Base-by-base conservation (phyloP, 1,139 yeast genomes). In the Candida tropicalis region DNA sequence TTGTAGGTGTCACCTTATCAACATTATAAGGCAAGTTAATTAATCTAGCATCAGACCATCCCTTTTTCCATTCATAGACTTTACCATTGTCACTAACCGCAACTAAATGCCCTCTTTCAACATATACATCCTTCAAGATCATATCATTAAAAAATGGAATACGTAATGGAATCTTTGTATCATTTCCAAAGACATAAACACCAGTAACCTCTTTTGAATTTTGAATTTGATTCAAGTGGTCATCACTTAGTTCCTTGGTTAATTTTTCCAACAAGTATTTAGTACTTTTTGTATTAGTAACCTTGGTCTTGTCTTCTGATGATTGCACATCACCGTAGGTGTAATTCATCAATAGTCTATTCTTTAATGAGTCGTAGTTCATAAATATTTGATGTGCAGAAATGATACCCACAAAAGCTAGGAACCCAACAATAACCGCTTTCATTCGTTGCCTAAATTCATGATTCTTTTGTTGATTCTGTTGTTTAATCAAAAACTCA, bases 1-100 rank as follows among this genome's bases (percentile, higher is more conserved):
- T 76, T 4, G 90, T 78, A 17, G 83, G 63, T 42, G 69, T 66
- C 11, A 79, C 81, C 43, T 76, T 68, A 48, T 75, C 70, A 12
- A 81, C 83, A 31, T 68, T 65, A 42, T 69, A 51, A 2, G 83
- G 77, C 20, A 70, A 53, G 12, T 59, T 56, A 2, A 72, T 49
- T 44, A 53, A 45, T 27, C 53, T 47, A 2, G 68, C 71, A 24
- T 49, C 48, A 29, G 50, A 40, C 42, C 50, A 35, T 39, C 74
- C 76, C 24, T 63, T 55, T 33, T 80, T 78, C 85, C 90, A 87
- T 57, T 84, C 87, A 46, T 80, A 82, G 17, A 88, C 73, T 54
- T 84, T 79, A n/a, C 98, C 98, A 20, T 77, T 75, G 1, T 75
- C 76, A 47, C 84, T 77, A 17, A 95, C 82, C 1, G 82, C 82